Base-by-base conservation (phyloP, 192 early-diverging fungal species). In the Coemansia interrupta region DNA sequence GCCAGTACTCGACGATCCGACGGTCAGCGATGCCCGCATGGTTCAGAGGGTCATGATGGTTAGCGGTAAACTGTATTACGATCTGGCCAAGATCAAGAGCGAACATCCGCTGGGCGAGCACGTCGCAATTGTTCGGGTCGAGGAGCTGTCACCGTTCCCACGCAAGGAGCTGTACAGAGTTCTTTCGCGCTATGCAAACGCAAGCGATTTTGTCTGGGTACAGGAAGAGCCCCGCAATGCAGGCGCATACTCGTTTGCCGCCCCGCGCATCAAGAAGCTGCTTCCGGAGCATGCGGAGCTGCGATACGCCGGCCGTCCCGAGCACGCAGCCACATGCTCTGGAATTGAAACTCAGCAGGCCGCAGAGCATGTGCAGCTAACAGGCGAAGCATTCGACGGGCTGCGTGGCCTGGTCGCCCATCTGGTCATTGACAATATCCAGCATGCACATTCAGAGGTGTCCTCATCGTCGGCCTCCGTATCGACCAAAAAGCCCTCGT, bases 181-280 rank as follows among this genome's bases (percentile, higher is more conserved):
- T 40, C 60, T 97, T 22, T 63, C 78, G n/a, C 80, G 80, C 53
- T 94, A 85, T 70, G 60, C 61, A 2, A 82, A 83, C n/a, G 86
- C 87, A 10, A 78, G 80, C 54, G 86, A 88, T 50, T 90, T 85
- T 70, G 78, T 87, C 4, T 92, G 87, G 87, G 84, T 85, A 42
- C 89, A 91, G 60, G 96, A 98, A 66, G 96, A 98, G 72, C 91
- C 93, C 20, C 87, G 95, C 72, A 98, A 98, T 62, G 84, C 89
- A 44, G 96, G 96, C 19, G 87, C 91, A 13, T 98, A 90, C 67
- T 80, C 86, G 13, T 98, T 92, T 81, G 84, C 90, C 29, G 89
- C 82, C 38, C 94, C 92, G 23, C 81, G 96, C 41, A 78, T 97
- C 65, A 73, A 82, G 58, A 80, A 84, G 50, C 53, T 95, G 28